Base-by-base conservation (phyloP, 1,284 basidiomycete genomes). In the Ceratobasidium sp. region DNA sequence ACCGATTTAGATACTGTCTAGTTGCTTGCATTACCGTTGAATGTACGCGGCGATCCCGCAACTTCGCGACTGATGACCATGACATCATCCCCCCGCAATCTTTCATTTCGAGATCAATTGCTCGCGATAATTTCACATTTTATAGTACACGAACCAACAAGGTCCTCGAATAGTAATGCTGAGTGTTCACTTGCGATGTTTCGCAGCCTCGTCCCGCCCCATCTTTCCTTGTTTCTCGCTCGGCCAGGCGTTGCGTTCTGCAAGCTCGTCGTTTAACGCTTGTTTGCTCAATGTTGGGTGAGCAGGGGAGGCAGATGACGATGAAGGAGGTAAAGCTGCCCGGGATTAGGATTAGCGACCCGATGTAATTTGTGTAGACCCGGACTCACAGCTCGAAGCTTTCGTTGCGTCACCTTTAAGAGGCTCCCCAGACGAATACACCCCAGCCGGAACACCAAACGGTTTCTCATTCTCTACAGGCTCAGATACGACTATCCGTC, bases 171-270 rank as follows among this genome's bases (percentile, higher is more conserved):
- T 38, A 38, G 8, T n/a, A 55, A 6, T 1, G 27, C 8, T 10
- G 10, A 16, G 33, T 3, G 44, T 48, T 38, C 57, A 71, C 44
- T 78, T 70, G 54, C 77, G 57, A 27, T 38, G 50, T 35, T 66
- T 74, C 5, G 62, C 41, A 41, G 77, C 77, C 33, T 78, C 69
- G 35, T 78, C 64, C 0, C 69, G 70, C 14, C 77, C 77, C 23
- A 74, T 6, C 33, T 68, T 71, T n/a, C 77, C 77, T 41, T 73
- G 44, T 35, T 78, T 59, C 44, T 78, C 67, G 62, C 67, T 78
- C 27, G 77, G 77, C 77, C 77, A 74, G 2, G 50, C 52, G 52
- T 78, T 78, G 23, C 70, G 62, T 8, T 74, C 71, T 2, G 70
- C 59, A 12, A 78, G 69, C 4, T 78, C 69, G 16, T 70, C 77